A percentile compares a stretch with the other conserved stretches of the same genome.
Conservation (phyloP, 2,329 filamentous ascomycete species). For the Mycosphaerella arachidis region DNA sequence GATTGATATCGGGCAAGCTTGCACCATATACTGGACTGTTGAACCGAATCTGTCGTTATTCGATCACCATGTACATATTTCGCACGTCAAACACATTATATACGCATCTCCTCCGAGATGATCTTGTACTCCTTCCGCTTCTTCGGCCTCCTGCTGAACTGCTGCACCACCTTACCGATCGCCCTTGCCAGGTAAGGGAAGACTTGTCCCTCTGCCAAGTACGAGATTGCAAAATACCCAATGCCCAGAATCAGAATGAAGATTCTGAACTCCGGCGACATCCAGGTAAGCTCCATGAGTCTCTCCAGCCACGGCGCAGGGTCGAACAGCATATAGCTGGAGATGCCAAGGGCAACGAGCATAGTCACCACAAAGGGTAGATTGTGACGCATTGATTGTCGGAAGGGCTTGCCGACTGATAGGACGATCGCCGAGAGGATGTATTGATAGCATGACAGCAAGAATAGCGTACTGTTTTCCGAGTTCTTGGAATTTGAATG, state of each 20-base stretch:
- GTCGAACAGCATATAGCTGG: slow-evolving; percentile 73
- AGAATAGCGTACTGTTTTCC: slow-evolving; percentile 86
- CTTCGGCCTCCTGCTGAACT: slow-evolving; percentile 48
- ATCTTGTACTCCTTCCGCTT: slow-evolving; percentile 84
- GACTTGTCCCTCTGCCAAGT: slow-evolving; percentile 65
- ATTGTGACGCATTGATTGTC: slow-evolving; percentile 74
- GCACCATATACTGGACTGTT: neutral
- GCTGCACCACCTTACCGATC: slow-evolving; percentile 59
- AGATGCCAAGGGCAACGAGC: slow-evolving; percentile 60
- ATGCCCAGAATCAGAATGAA: slow-evolving; percentile 68
- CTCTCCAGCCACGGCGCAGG: slow-evolving; percentile 64
- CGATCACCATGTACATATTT: neutral
- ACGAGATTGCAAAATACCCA: slow-evolving; percentile 64
- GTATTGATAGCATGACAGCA: slow-evolving; percentile 91
- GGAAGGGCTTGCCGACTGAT: slow-evolving; percentile 85
- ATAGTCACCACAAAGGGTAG: slow-evolving; percentile 82
- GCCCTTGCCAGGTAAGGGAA: slow-evolving; percentile 65
- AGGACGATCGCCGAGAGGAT: slow-evolving; percentile 84
- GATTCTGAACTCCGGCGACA: slow-evolving; percentile 67
- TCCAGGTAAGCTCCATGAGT: slow-evolving; percentile 80
- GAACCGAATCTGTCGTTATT: neutral
- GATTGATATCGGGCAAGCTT: neutral
- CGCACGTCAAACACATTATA: slow-evolving; percentile 8
- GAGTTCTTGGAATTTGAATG: slow-evolving; percentile 86
- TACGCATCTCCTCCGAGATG: slow-evolving; percentile 59